Evolutionary conservation across 192 early-diverging fungal species (phyloP).

Genomic region (Physocladia obscura): DNA sequence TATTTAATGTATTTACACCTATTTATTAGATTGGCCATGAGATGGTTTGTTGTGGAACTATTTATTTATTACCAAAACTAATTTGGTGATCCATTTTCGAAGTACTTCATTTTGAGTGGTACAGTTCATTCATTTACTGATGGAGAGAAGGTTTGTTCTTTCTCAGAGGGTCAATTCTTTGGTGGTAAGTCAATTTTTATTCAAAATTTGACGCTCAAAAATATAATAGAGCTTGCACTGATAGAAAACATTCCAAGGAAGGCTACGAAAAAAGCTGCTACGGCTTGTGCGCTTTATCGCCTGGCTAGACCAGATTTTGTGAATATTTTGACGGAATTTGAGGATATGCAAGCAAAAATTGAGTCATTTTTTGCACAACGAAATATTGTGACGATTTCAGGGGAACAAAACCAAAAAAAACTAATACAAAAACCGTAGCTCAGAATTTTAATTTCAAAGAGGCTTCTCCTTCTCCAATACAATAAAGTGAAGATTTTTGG

Average conservation of each 20-base stretch:
- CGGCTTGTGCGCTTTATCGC: slow-evolving; percentile 16
- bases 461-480: no score
- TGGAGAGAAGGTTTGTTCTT: slow-evolving; percentile 27
- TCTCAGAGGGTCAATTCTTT: slow-evolving; percentile 43
- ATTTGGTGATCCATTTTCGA: neutral
- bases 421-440: no score
- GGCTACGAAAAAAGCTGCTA: slow-evolving; percentile 19
- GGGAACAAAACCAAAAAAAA: no score
- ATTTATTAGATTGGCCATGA: slow-evolving; percentile 16
- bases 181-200: slow-evolving; percentile 22
- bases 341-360: slow-evolving; percentile 24
- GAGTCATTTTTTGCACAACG: slow-evolving; percentile 23
- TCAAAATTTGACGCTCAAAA: neutral
- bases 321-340: slow-evolving; percentile 26
- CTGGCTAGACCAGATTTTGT: slow-evolving; percentile 25
- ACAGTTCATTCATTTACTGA: slow-evolving; percentile 41
- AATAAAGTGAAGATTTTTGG: no score
- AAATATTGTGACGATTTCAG: no score
- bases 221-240: slow-evolving; percentile 21
- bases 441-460: no score
- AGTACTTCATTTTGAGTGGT: slow-evolving; percentile 47
- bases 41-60: slow-evolving; percentile 20
- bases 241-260: slow-evolving; percentile 31
- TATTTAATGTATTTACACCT: neutral
- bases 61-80: neutral